phyloP scores from a whole-genome alignment of 805 yeast genomes.

The Metschnikowia kunwiensis region DNA sequence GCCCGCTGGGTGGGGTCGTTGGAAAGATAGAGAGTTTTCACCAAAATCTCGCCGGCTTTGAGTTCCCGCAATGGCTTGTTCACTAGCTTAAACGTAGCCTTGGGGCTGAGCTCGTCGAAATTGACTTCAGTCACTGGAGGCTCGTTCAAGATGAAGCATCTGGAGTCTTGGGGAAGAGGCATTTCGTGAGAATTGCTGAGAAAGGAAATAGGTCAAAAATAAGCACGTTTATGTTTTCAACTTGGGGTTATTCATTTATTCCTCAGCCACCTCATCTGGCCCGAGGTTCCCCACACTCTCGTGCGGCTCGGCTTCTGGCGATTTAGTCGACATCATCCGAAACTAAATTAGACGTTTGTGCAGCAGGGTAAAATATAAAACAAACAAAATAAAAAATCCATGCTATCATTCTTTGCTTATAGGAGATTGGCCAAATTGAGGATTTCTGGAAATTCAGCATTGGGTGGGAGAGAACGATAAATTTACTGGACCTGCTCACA shows the following conservation, averaged over 20 bases:
- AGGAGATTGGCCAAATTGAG: too few species aligned
- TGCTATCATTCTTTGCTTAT: too few species aligned
- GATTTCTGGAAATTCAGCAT: too few species aligned
- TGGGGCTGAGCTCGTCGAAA: constrained; percentile 17
- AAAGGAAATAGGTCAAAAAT: not conserved
- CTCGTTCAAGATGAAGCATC: constrained; percentile 3
- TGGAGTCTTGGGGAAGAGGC: not conserved
- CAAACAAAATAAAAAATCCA: too few species aligned
- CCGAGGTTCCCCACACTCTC: not conserved
- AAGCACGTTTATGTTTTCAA: too few species aligned
- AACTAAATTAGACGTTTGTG: too few species aligned
- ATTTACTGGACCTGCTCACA: too few species aligned
- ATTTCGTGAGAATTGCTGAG: not conserved
- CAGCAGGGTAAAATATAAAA: too few species aligned
- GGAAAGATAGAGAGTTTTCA: constrained; percentile 45
- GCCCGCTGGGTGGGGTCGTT: constrained; percentile 61
- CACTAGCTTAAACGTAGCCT: constrained; percentile 28
- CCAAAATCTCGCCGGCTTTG: constrained; percentile 39
- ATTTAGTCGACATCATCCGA: too few species aligned
- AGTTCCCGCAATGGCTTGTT: constrained; percentile 13
- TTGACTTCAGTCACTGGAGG: constrained; percentile 15
- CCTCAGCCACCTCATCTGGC: too few species aligned
- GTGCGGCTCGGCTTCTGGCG: not conserved
- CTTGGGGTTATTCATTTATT: too few species aligned
- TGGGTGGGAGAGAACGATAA: too few species aligned